Base-by-base conservation (phyloP, 192 early-diverging fungal genomes). In the Polychytrium aggregatum region DNA sequence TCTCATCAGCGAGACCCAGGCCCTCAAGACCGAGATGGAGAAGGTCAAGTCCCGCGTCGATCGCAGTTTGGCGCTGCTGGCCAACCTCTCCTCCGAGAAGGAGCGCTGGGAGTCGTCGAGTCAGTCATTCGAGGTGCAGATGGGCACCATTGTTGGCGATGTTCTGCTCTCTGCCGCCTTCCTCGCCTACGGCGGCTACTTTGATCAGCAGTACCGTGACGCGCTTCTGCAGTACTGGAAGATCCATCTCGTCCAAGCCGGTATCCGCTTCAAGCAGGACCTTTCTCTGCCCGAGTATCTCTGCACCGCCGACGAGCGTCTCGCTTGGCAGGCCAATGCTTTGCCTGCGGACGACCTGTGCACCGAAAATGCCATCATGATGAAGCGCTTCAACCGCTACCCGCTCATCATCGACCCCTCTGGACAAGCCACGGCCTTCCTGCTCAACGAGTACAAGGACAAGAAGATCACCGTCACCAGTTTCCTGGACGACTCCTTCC, bases 61-160 rank as follows among this genome's bases (percentile, higher is more conserved):
- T 44, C 83, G 97, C 40, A 90, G 87, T 71, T 51, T 92, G 50
- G 78, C 70, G 4, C 68, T 99, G 57, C 74, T 99, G 10, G 76
- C 71, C 49, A 90, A 89, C 41, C 76, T 99, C 31, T 84, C 83
- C 8, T 87, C 88, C 18, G 97, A 99, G 72, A 87, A 83, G 37
- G 79, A 72, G 41, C 84, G 97, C 56, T 99, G 97, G 97, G 83
- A 85, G 56, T 59, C 65, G 8, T 82, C 88, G 20, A 90, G 89
- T 53, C 79, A 86, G 44, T 80, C 90, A 6, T 97, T 99, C 57
- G 90, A 85, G 48, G 78, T 70, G 21, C 91, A 97, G 66, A 98
- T 99, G 93, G 86, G 82, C 3, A 99, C 97, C 11, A 86, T 98
- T 38, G 89, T 97, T 22, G 97, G 97, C 46, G 97, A 99, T 56